Conservation (phyloP, 352 stramenopile genomes). For the Phytopythium mirpurense region DNA sequence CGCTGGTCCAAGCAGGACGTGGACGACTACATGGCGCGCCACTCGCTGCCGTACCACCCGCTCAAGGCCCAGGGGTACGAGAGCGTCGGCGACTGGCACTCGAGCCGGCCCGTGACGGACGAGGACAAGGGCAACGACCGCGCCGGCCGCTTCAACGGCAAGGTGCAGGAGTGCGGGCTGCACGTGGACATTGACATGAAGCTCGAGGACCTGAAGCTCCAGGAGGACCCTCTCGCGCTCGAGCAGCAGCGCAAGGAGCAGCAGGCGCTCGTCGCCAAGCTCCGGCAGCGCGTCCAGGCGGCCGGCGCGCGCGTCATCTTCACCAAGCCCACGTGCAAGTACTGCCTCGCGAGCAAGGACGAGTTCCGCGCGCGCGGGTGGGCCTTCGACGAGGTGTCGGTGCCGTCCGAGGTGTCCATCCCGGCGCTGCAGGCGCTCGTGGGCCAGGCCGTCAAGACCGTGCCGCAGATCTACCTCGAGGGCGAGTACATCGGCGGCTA, state of each 20-base stretch:
- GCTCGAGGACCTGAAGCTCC: conserved; percentile 36
- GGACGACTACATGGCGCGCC: conserved; percentile 63
- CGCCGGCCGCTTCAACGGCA: conserved; percentile 74
- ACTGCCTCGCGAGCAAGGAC: conserved; percentile 59
- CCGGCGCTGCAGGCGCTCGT: conserved; percentile 51
- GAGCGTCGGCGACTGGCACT: conserved; percentile 81
- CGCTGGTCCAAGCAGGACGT: conserved; percentile 74
- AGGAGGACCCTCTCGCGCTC: conserved; percentile 44
- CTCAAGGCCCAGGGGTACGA: conserved; percentile 79
- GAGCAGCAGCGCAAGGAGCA: conserved; percentile 38
- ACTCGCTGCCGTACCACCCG: conserved; percentile 77
- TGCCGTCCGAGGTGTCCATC: conserved; percentile 52
- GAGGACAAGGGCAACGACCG: conserved; percentile 63
- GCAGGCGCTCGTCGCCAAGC: conserved; percentile 4
- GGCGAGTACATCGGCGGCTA: conserved; percentile 78
- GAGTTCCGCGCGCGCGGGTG: conserved; percentile 47
- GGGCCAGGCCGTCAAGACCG: conserved; percentile 50
- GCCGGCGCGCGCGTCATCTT: conserved; percentile 62
- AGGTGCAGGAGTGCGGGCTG: conserved; percentile 77
- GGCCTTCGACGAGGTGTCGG: conserved; percentile 62
- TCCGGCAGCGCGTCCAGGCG: conserved; percentile 31
- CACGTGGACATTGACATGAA: conserved; percentile 76
- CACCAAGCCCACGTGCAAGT: conserved; percentile 77
- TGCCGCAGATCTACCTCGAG: conserved; percentile 78
- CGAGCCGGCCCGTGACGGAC: conserved; percentile 69